Evolutionary conservation across 2,329 filamentous ascomycete genomes (phyloP).

Genomic region (Arthrobotrys pseudoclavata): DNA sequence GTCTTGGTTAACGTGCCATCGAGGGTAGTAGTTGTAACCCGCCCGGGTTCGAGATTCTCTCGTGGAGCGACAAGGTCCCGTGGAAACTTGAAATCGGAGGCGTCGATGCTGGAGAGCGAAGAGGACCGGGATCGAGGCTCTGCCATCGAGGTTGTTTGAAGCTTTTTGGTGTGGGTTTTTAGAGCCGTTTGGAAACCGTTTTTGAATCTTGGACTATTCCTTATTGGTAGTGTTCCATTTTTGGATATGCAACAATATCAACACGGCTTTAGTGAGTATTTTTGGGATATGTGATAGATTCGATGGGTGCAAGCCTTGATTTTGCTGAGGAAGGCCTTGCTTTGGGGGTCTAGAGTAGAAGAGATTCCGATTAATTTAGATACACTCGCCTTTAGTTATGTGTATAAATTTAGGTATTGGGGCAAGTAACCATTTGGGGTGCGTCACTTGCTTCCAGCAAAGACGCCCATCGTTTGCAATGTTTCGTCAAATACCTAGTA

Average conservation of each 20-base stretch:
- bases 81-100: constrained; percentile 55
- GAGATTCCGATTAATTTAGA: too few relatives aligned
- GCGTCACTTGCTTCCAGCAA: too few relatives aligned
- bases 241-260: constrained; percentile 23
- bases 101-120: constrained; percentile 52
- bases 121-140: constrained; percentile 47
- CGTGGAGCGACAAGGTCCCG: constrained; percentile 47
- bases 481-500: too few relatives aligned
- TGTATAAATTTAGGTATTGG: too few relatives aligned
- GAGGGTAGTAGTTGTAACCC: constrained; percentile 73
- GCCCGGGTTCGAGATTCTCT: constrained; percentile 46
- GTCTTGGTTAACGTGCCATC: constrained; percentile 76
- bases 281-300: too few relatives aligned
- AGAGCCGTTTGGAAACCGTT: not conserved
- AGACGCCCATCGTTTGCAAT: too few relatives aligned
- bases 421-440: too few relatives aligned
- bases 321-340: too few relatives aligned
- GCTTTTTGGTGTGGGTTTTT: constrained; percentile 15
- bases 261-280: not conserved
- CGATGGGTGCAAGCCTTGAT: not conserved
- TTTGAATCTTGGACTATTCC: constrained; percentile 10
- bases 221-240: constrained; percentile 15
- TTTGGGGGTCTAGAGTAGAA: too few relatives aligned
- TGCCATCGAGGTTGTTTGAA: constrained; percentile 25
- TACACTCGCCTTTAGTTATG: too few relatives aligned